Conservation (phyloP, 1,139 yeast species). For the Nakaseomyces delphensis region DNA sequence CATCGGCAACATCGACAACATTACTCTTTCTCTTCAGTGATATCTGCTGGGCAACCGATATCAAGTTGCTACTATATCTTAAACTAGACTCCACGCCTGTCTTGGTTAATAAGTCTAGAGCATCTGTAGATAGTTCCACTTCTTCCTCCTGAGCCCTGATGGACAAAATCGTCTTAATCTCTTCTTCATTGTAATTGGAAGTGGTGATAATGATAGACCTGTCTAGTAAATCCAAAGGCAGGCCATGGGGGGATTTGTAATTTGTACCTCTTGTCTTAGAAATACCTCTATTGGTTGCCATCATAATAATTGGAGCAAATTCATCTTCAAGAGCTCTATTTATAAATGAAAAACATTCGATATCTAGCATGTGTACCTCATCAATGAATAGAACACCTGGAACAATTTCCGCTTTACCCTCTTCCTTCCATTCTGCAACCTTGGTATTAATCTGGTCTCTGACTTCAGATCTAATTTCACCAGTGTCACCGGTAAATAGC, state of each 20-base stretch:
- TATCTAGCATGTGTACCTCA: slow-evolving; percentile 98
- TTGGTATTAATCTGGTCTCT: slow-evolving; percentile 95
- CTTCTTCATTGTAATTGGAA: slow-evolving; percentile 63
- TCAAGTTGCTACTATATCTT: slow-evolving; percentile 86
- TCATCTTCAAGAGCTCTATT: slow-evolving; percentile 97
- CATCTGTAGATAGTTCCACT: slow-evolving; percentile 75
- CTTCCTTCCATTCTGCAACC: slow-evolving; percentile 99
- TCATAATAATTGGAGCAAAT: slow-evolving; percentile 91
- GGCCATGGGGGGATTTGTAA: slow-evolving; percentile 92
- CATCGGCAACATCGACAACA: slow-evolving; percentile 69
- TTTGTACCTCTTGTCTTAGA: slow-evolving; percentile 88
- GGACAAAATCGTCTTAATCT: slow-evolving; percentile 73
- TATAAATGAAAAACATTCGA: slow-evolving; percentile 91
- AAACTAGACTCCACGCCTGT: slow-evolving; percentile 89
- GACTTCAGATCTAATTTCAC: slow-evolving; percentile 91
- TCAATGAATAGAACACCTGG: slow-evolving; percentile 99
- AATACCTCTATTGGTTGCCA: slow-evolving; percentile 97
- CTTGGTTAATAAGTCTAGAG: slow-evolving; percentile 80
- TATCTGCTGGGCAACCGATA: slow-evolving; percentile 79
- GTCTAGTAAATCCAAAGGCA: slow-evolving; percentile 90
- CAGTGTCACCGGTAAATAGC: slow-evolving; percentile 92
- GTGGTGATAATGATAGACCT: slow-evolving; percentile 91
- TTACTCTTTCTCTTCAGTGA: slow-evolving; percentile 69
- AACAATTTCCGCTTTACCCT: slow-evolving; percentile 95
- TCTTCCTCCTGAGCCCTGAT: slow-evolving; percentile 97